Conservation (phyloP, 2,329 filamentous ascomycete species). For the Rachicladosporium sp. region DNA sequence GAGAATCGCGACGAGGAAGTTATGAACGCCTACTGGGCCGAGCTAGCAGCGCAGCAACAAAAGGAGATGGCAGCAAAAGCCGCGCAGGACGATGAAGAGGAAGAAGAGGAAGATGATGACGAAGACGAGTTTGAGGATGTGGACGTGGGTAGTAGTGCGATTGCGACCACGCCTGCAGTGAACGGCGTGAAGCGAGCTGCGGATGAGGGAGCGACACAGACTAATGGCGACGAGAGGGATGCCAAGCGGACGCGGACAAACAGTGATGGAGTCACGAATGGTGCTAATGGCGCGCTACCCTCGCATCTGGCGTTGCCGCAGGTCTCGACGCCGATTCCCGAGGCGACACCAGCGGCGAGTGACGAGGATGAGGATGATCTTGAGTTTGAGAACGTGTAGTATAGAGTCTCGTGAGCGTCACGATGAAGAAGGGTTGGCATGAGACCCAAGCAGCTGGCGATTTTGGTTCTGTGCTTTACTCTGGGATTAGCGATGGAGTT, state of each 20-base stretch:
- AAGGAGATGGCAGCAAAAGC: conserved; percentile 29
- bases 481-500: too few relatives aligned
- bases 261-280: conserved; percentile 22
- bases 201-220: conserved; percentile 18
- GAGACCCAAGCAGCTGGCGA: conserved; percentile 10
- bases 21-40: conserved; percentile 56
- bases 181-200: conserved; percentile 18
- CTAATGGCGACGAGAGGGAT: conserved; percentile 32
- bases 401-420: background rate
- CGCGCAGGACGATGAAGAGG: conserved; percentile 39
- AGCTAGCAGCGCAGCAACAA: conserved; percentile 49
- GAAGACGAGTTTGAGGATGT: conserved; percentile 44
- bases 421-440: too few relatives aligned
- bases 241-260: conserved; percentile 54
- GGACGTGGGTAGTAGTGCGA: conserved; percentile 31
- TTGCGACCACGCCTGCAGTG: conserved; percentile 17
- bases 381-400: conserved; percentile 9
- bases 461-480: too few relatives aligned
- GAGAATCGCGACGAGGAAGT: conserved; percentile 37
- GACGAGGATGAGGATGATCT: conserved; percentile 31
- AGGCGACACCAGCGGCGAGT: conserved; percentile 25
- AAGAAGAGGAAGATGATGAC: conserved; percentile 36
- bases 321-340: conserved; percentile 9
- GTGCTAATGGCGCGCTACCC: conserved; percentile 7
- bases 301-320: too few relatives aligned